Base-by-base conservation (phyloP, 805 yeast genomes). In the Saccharomycopsis sp. region DNA sequence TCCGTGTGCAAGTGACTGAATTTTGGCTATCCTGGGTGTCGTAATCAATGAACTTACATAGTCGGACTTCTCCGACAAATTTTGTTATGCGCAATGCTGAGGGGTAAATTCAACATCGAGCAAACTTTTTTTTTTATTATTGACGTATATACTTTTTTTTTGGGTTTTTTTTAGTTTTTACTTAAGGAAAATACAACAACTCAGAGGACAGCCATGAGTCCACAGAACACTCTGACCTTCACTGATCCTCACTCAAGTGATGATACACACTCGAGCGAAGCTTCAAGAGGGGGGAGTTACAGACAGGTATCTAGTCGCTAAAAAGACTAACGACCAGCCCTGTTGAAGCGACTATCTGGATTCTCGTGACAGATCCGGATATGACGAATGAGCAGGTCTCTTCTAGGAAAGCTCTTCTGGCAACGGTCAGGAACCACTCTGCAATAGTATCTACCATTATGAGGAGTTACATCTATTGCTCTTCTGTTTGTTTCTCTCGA, bases 321-420 rank as follows among this genome's bases (percentile, higher is more conserved):
- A n/a, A n/a, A n/a, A n/a, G n/a, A n/a, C n/a, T n/a, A n/a, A n/a
- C n/a, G n/a, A n/a, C n/a, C n/a, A n/a, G n/a, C n/a, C n/a, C 64
- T 73, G 62, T 76, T 77, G 64, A 76, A 76, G 21, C 79, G 62
- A 21, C 78, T 73, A 2, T 68, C 64, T 4, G 64, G 63, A 54
- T 75, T 75, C 20, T 24, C 41, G 23, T 58, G 61, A 24, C 58
- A 54, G 5, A 58, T 24, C 40, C 54, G 46, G n/a, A 54, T 24
- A 37, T 58, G 61, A 2, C 58, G 51, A 23, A 23, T 56, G 9
- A 58, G 24, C 8, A 53, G 50, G 24, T 58, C 61, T 41, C 51
- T 58, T 24, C 61, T 52, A n/a, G 61, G 61, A 47, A 58, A 58
- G 21, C n/a, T 40, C 16, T 53, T 53, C 5, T 20, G 12, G 48